Percentiles rank a stretch among this genome's conserved stretches.
Conservation (phyloP, 306 rosid species). For the Quercus bicolor region DNA sequence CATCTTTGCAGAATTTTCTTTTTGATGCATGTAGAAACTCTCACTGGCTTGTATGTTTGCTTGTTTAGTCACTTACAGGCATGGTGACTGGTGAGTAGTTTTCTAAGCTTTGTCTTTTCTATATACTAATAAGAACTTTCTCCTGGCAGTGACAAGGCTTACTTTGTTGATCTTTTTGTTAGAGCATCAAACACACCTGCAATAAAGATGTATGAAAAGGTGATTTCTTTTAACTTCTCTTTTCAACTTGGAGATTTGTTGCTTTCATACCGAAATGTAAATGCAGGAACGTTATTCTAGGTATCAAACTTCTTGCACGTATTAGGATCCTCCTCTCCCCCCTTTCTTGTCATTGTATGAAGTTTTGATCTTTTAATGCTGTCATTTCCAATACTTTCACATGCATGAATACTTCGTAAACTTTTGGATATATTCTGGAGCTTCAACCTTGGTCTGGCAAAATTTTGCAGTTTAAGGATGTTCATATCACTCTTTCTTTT, state of each 20-base stretch:
- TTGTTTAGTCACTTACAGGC: background rate
- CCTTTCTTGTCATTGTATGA: background rate
- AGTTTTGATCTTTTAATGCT: background rate
- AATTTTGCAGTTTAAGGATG: background rate
- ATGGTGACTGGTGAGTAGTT: too few species aligned
- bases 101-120: background rate
- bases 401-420: background rate
- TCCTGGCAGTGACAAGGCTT: slow-evolving; percentile 81
- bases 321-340: background rate
- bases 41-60: background rate
- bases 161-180: slow-evolving; percentile 93
- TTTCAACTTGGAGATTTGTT: background rate
- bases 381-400: background rate
- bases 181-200: slow-evolving; percentile 98
- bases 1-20: background rate
- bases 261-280: background rate
- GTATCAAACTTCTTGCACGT: background rate
- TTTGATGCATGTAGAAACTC: background rate
- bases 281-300: background rate
- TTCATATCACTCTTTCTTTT: background rate
- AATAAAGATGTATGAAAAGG: slow-evolving; percentile 98
- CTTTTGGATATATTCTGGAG: background rate
- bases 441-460: background rate
- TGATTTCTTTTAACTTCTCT: slow-evolving; percentile 22
- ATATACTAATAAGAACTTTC: slow-evolving; percentile 3